Percentiles rank a stretch among this genome's conserved stretches.
phyloP scores from a whole-genome alignment of 768 basidiomycete species.

The Calocybe cyanea region DNA sequence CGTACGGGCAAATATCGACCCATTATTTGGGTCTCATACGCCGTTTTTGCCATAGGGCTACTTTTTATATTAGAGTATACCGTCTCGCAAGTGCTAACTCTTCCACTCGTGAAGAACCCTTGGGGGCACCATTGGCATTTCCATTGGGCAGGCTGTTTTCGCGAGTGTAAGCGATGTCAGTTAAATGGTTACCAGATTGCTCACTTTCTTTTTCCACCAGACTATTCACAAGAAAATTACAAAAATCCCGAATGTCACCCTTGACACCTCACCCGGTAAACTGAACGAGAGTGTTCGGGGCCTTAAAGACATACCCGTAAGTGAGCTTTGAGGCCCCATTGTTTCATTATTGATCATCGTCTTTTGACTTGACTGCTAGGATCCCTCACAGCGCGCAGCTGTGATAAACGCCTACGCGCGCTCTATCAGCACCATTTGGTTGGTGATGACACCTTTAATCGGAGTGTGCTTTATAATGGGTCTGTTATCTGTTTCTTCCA shows the following conservation, averaged over 20 bases:
- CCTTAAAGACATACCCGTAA: constrained; percentile 41
- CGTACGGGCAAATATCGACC: constrained; percentile 55
- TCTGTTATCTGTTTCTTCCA: constrained; percentile 21
- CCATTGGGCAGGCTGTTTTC: constrained; percentile 70
- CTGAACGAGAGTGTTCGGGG: constrained; percentile 43
- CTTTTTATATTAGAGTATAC: constrained; percentile 56
- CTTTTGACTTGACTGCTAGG: constrained; percentile 27
- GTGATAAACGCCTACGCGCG: constrained; percentile 61
- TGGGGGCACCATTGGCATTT: constrained; percentile 75
- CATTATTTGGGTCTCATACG: constrained; percentile 61
- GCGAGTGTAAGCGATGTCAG: constrained; percentile 40
- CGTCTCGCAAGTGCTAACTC: constrained; percentile 4
- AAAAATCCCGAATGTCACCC: constrained; percentile 30
- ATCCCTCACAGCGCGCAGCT: constrained; percentile 41
- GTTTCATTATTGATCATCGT: neutral
- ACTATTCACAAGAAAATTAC: constrained; percentile 34
- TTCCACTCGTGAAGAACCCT: constrained; percentile 42
- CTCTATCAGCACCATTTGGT: constrained; percentile 63
- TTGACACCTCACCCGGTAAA: constrained; percentile 38
- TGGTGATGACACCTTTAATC: constrained; percentile 56
- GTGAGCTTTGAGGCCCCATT: constrained; percentile 15
- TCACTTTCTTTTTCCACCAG: constrained; percentile 19
- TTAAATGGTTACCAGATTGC: constrained; percentile 2
- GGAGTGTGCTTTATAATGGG: constrained; percentile 51
- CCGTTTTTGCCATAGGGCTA: constrained; percentile 55